Conservation (phyloP, 2,329 filamentous ascomycete species). For the Thermoascus crustaceus region DNA sequence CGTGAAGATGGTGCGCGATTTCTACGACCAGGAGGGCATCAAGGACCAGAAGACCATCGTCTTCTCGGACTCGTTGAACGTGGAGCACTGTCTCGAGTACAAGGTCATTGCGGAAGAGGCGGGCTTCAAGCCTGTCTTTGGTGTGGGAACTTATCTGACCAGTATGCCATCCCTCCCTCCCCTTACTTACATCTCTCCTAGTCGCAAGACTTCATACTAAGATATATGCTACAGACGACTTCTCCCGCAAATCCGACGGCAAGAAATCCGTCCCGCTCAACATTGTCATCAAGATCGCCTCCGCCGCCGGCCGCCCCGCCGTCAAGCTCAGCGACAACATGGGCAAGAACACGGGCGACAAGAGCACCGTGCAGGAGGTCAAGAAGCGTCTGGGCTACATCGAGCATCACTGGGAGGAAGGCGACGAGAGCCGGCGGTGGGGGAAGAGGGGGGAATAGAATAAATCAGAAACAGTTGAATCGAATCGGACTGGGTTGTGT, state of each 20-base stretch:
- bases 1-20: conserved; percentile 67
- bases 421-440: conserved; percentile 80
- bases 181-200: background rate
- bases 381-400: conserved; percentile 80
- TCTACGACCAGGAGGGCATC: conserved; percentile 70
- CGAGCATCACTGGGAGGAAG: conserved; percentile 74
- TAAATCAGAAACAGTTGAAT: background rate
- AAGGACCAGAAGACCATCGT: conserved; percentile 79
- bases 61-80: conserved; percentile 90
- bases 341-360: conserved; percentile 90
- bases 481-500: no score
- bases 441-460: conserved; percentile 32
- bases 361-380: conserved; percentile 66
- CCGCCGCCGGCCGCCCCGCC: conserved; percentile 69
- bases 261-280: conserved; percentile 87
- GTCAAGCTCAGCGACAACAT: conserved; percentile 91
- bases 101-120: conserved; percentile 71
- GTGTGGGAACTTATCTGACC: conserved; percentile 90
- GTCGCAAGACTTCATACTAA: background rate
- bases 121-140: conserved; percentile 80
- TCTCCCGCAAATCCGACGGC: conserved; percentile 60
- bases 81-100: conserved; percentile 85
- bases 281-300: conserved; percentile 95
- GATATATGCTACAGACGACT: conserved; percentile 58
- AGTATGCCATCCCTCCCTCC: conserved; percentile 40